Percentiles rank a stretch among this genome's conserved stretches.
These are phyloP conservation scores for Zarea fungicola DNA, from an alignment of 2,329 filamentous ascomycete genomes.

Conservation along the genomic window DNA sequence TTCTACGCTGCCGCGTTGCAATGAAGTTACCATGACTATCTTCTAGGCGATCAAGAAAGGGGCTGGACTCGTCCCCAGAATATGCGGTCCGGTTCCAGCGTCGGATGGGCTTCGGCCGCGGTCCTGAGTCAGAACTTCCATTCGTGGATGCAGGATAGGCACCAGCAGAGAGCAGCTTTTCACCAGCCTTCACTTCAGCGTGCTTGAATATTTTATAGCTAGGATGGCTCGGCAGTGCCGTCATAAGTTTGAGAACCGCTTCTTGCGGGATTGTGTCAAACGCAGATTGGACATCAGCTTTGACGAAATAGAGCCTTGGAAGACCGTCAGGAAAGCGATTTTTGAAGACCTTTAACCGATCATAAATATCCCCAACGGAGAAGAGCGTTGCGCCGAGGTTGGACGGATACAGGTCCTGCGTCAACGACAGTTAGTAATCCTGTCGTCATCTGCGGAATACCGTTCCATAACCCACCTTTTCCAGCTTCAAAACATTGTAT, in stretches of 20 bases:
- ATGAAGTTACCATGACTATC: conserved; percentile 16
- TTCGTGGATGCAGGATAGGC: conserved; percentile 14
- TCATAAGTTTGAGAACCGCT: conserved; percentile 63
- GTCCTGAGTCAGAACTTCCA: conserved; percentile 2
- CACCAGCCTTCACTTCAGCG: conserved; percentile 58
- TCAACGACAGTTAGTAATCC: conserved; percentile 15
- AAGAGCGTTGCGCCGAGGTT: conserved; percentile 75
- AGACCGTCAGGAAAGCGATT: conserved; percentile 33
- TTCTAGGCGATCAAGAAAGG: conserved; percentile 43
- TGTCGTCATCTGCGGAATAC: neutral
- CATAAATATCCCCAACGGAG: conserved; percentile 75
- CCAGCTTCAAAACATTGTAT: conserved; percentile 70
- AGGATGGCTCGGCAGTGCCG: conserved; percentile 48
- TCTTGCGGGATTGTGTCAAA: conserved; percentile 93
- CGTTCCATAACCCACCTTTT: conserved; percentile 51
- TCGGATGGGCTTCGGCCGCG: conserved; percentile 34
- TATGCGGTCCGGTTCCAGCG: conserved; percentile 51
- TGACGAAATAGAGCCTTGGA: conserved; percentile 72
- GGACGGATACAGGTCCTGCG: conserved; percentile 42
- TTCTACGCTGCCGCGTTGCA: conserved; percentile 43
- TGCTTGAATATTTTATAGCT: conserved; percentile 71
- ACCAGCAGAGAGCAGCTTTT: conserved; percentile 21
- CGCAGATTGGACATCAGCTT: conserved; percentile 84
- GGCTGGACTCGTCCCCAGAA: conserved; percentile 33
- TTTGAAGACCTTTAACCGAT: conserved; percentile 66